These are phyloP conservation scores for Boletus rex-veris DNA, from an alignment of 768 basidiomycete genomes.

Conservation along the genomic window DNA sequence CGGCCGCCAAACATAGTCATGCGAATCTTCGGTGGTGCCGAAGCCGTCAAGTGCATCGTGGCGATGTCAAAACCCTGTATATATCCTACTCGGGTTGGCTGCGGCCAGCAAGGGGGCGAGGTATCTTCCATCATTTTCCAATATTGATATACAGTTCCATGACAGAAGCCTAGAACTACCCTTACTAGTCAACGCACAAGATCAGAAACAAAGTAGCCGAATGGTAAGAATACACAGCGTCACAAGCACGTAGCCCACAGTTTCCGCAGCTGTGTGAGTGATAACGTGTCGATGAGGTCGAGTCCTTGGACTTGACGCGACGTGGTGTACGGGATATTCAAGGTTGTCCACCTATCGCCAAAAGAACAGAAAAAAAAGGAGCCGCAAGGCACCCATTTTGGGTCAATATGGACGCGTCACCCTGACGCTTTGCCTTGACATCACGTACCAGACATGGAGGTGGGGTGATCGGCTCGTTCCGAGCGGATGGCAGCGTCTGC, in stretches of 20 bases:
- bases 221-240: slow-evolving; percentile 15
- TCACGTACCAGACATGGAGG: slow-evolving; percentile 5
- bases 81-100: slow-evolving; percentile 1
- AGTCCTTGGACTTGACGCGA: not conserved
- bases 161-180: not conserved
- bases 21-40: too few species aligned
- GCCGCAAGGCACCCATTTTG: not conserved
- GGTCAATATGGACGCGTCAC: not conserved
- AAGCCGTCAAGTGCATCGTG: not conserved
- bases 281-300: not conserved
- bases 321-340: not conserved
- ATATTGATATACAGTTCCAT: not conserved
- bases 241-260: slow-evolving; percentile 9
- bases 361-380: not conserved
- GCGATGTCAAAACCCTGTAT: slow-evolving; percentile 1
- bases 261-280: slow-evolving; percentile 12
- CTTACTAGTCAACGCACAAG: not conserved
- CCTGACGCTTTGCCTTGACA: not conserved
- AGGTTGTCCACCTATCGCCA: not conserved
- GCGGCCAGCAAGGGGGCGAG: not conserved
- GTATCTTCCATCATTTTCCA: not conserved
- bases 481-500: slow-evolving; percentile 2
- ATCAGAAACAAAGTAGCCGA: slow-evolving; percentile 19
- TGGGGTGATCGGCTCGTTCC: not conserved
- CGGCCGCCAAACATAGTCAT: not conserved